A percentile compares a stretch with the other conserved stretches of the same genome.
phyloP scores from a whole-genome alignment of 2,329 filamentous ascomycete species.

The Alternaria arborescens region DNA sequence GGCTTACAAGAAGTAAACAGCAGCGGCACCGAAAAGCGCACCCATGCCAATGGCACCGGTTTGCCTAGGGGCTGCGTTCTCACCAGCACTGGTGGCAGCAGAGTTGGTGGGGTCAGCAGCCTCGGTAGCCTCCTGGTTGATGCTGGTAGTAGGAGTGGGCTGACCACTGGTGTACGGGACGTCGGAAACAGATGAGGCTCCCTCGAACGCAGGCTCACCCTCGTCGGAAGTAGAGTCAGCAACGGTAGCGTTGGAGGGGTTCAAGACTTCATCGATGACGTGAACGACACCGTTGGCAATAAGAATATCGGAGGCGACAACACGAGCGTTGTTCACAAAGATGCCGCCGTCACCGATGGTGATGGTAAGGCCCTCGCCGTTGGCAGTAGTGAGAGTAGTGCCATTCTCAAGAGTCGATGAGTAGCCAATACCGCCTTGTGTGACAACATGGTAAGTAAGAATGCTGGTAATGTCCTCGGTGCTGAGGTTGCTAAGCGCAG shows the following conservation, averaged over 20 bases:
- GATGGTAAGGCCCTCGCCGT: conserved; percentile 53
- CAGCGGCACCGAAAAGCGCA: conserved; percentile 59
- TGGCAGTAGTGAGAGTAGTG: conserved; percentile 47
- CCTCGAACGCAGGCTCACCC: conserved; percentile 62
- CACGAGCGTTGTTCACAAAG: conserved; percentile 56
- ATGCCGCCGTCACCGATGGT: conserved; percentile 47
- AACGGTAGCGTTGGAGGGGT: conserved; percentile 58
- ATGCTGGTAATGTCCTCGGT: conserved; percentile 60
- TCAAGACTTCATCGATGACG: conserved; percentile 67
- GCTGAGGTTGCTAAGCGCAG: conserved; percentile 59
- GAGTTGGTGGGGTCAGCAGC: conserved; percentile 29
- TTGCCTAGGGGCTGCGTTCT: conserved; percentile 39
- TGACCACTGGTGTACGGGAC: conserved; percentile 66
- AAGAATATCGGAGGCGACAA: conserved; percentile 54
- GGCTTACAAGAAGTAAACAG: conserved; percentile 38
- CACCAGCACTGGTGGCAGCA: conserved; percentile 19
- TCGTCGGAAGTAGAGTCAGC: conserved; percentile 56
- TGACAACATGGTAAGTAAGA: conserved; percentile 71
- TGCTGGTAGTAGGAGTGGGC: conserved; percentile 55
- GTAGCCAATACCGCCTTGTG: conserved; percentile 62
- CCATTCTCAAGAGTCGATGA: conserved; percentile 56
- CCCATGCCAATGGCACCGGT: conserved; percentile 57
- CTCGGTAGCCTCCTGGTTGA: conserved; percentile 46
- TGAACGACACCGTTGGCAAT: conserved; percentile 59
- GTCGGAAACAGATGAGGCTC: conserved; percentile 58